phyloP scores from a whole-genome alignment of 192 early-diverging fungal genomes.

The Phycomyces nitens region DNA sequence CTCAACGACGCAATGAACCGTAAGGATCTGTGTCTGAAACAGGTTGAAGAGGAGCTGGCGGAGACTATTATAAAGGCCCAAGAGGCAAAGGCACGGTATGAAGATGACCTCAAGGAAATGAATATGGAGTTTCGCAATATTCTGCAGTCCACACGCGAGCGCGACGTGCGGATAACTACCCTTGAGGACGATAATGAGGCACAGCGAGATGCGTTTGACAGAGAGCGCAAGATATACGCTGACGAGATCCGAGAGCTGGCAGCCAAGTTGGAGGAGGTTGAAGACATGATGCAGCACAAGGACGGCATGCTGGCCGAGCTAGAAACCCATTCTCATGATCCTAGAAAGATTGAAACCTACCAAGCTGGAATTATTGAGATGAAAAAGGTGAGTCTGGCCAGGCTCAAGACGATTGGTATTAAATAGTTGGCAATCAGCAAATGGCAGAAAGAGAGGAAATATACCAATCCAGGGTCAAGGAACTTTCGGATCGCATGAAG shows the following conservation, averaged over 20 bases:
- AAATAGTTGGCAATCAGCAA: not conserved
- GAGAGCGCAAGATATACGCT: not conserved
- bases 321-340: not conserved
- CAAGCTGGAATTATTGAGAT: not conserved
- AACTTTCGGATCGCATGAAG: not conserved
- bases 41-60: not conserved
- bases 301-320: not conserved
- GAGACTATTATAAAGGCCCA: not conserved
- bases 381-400: not conserved
- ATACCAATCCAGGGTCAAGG: not conserved
- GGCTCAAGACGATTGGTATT: no score
- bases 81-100: not conserved
- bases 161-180: not conserved
- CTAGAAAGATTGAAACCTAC: not conserved
- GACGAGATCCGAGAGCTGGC: not conserved
- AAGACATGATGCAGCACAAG: not conserved
- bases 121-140: not conserved
- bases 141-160: not conserved
- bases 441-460: not conserved
- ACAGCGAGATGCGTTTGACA: not conserved
- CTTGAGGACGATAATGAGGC: slow-evolving; percentile 2
- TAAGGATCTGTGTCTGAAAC: not conserved
- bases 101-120: not conserved
- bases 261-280: not conserved
- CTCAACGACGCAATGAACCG: not conserved